Evolutionary conservation across 1,284 basidiomycete species (phyloP), one percentile per base, ranked within the genome.

Genomic region (Ustanciosporium gigantosporum): DNA sequence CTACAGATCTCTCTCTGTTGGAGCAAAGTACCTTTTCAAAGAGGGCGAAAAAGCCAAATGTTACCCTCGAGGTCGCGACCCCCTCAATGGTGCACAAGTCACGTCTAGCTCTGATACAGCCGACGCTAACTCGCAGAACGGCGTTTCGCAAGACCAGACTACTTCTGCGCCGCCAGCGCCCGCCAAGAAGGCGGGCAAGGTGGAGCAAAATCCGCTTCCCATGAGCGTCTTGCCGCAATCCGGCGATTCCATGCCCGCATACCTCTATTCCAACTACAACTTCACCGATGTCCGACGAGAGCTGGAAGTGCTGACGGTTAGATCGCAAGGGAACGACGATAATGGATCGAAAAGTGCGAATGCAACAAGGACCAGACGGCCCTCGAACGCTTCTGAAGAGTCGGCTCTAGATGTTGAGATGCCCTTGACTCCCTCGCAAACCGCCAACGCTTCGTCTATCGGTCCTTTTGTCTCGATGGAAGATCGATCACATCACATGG

Each of bases 191-290:
- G 25, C 27, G 0, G 15, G 17, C 31, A 44, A 41, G 38, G 61
- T 65, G 25, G 56, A 65, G 51, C 56, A 59, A 25, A 59, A 62
- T 22, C 46, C 52, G 1, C 48, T 70, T 9, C 61, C 66, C 1
- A 64, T 60, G 58, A 70, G 66, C 46, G 38, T 32, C 16, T 29
- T 31, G 7, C 32, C 51, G 11, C 32, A 42, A 29, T 29, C 45
- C 3, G 25, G 40, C 6, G 41, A 49, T 19, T n/a, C 57, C 0
- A 24, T 64, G 41, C 70, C 72, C 6, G 40, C 73, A 24, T 70
- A 58, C 32, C 50, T 74, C 16, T 74, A 74, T 46, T 70, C 72
- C 11, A 74, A 74, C 34, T 73, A 70, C 62, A 73, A 73, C 41
- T 74, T 74, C 35, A 70, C 70, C 36, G 68, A 74, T 34, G 72